Evolutionary conservation across 2,329 filamentous ascomycete genomes (phyloP).

Genomic region (Neonectria neomacrospora): DNA sequence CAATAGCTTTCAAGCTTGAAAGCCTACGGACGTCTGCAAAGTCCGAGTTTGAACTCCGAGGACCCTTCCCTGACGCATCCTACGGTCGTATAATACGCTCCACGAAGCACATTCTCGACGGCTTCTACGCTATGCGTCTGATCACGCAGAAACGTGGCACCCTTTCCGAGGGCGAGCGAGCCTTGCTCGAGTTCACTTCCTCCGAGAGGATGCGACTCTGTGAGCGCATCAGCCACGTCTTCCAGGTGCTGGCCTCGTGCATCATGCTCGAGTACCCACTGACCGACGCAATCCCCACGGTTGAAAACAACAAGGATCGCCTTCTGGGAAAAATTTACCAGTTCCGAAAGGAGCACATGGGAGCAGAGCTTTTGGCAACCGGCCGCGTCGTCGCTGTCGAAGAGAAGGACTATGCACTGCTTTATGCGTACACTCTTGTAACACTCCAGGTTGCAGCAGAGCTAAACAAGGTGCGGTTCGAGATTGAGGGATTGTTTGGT

Average conservation of each 20-base stretch:
- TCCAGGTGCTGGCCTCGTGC: slow-evolving; percentile 86
- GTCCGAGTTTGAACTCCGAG: slow-evolving; percentile 89
- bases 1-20: slow-evolving; percentile 73
- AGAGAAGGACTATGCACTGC: slow-evolving; percentile 86
- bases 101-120: slow-evolving; percentile 87
- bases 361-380: slow-evolving; percentile 41
- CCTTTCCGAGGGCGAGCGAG: slow-evolving; percentile 82
- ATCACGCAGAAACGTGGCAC: slow-evolving; percentile 84
- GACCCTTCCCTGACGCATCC: slow-evolving; percentile 82
- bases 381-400: slow-evolving; percentile 57
- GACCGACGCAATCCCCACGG: slow-evolving; percentile 86
- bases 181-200: slow-evolving; percentile 81
- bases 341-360: slow-evolving; percentile 77
- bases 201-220: slow-evolving; percentile 84
- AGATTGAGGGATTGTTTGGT: slow-evolving; percentile 72
- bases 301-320: slow-evolving; percentile 82
- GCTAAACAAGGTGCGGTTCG: slow-evolving; percentile 67
- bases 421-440: slow-evolving; percentile 88
- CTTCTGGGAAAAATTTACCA: slow-evolving; percentile 88
- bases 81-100: slow-evolving; percentile 81
- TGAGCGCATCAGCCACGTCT: slow-evolving; percentile 89
- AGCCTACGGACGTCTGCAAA: slow-evolving; percentile 76
- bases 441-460: slow-evolving; percentile 75
- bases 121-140: slow-evolving; percentile 96
- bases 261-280: slow-evolving; percentile 95